These are phyloP conservation scores for Schizosaccharomyces japonicus DNA, from an alignment of 805 yeast genomes.

Conservation along the genomic window DNA sequence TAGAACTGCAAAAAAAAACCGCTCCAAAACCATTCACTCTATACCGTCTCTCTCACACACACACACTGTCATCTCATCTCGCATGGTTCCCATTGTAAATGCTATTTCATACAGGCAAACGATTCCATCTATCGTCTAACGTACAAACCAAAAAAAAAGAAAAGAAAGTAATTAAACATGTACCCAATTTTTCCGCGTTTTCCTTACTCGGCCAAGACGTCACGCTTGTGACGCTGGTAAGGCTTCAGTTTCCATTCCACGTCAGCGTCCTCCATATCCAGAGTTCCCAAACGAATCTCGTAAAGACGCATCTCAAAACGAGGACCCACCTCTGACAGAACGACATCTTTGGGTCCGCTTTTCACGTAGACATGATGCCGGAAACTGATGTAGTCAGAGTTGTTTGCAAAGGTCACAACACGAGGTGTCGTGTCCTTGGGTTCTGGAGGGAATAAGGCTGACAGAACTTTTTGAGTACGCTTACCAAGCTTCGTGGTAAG, in stretches of 20 bases:
- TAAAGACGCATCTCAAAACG: constrained; percentile 87
- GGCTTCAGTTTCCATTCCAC: constrained; percentile 91
- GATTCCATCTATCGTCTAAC: no score
- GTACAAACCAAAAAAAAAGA: no score
- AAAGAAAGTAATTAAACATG: no score
- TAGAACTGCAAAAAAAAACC: no score
- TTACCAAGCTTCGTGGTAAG: constrained; percentile 61
- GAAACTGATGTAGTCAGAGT: constrained; percentile 77
- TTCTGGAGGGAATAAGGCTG: constrained; percentile 92
- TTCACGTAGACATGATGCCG: constrained; percentile 86
- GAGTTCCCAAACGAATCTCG: constrained; percentile 68
- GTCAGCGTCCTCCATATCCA: constrained; percentile 90
- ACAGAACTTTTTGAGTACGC: constrained; percentile 54
- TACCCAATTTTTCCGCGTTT: no score
- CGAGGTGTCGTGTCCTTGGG: constrained; percentile 71
- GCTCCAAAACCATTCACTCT: no score
- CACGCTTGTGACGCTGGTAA: constrained; percentile 57
- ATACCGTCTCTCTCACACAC: no score
- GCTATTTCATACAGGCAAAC: no score
- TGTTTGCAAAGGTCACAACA: constrained; percentile 77
- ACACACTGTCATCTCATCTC: no score
- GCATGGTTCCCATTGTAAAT: no score
- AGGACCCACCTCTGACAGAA: constrained; percentile 93
- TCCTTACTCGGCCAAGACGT: constrained; percentile 8
- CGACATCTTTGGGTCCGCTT: constrained; percentile 62